Percentiles rank a stretch among this genome's conserved stretches.
Evolutionary conservation across 164 flowering plant genomes (phyloP).

Genomic region (grape (Vitis vinifera)): DNA sequence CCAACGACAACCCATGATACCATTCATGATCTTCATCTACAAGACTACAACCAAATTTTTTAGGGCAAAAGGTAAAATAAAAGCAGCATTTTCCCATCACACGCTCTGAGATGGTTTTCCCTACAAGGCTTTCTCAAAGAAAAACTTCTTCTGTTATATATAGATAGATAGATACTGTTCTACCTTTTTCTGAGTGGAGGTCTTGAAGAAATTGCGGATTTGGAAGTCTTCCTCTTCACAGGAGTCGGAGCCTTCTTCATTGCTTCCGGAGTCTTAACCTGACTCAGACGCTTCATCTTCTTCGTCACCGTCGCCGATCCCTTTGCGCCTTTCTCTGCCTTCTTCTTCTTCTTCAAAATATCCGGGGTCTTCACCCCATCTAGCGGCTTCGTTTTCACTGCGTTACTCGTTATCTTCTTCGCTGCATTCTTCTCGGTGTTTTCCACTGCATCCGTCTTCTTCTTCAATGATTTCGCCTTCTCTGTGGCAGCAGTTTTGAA

Average conservation of each 20-base stretch:
- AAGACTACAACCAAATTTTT: no score
- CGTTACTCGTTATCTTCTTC: slow-evolving; percentile 14
- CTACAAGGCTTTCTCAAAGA: no score
- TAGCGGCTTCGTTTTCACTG: slow-evolving; percentile 26
- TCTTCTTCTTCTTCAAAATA: slow-evolving; percentile 13
- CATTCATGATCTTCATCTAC: no score
- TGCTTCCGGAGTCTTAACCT: not conserved
- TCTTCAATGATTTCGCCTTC: not conserved
- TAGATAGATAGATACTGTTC: no score
- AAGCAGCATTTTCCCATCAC: no score
- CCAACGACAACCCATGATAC: no score
- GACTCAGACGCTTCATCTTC: slow-evolving; percentile 6
- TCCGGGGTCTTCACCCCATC: slow-evolving; percentile 33
- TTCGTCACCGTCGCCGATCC: not conserved
- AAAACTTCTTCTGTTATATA: no score
- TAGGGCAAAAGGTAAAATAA: no score
- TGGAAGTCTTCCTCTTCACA: slow-evolving; percentile 6
- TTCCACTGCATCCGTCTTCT: not conserved
- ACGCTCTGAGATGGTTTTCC: no score
- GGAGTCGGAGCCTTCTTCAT: slow-evolving; percentile 3
- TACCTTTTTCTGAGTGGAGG: not conserved
- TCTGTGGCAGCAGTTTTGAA: slow-evolving; percentile 28
- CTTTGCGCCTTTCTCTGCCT: not conserved
- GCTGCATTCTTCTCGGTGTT: slow-evolving; percentile 2
- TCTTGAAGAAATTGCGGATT: not conserved